Conservation (phyloP, 2,329 filamentous ascomycete genomes). For the Penicillium sp. region DNA sequence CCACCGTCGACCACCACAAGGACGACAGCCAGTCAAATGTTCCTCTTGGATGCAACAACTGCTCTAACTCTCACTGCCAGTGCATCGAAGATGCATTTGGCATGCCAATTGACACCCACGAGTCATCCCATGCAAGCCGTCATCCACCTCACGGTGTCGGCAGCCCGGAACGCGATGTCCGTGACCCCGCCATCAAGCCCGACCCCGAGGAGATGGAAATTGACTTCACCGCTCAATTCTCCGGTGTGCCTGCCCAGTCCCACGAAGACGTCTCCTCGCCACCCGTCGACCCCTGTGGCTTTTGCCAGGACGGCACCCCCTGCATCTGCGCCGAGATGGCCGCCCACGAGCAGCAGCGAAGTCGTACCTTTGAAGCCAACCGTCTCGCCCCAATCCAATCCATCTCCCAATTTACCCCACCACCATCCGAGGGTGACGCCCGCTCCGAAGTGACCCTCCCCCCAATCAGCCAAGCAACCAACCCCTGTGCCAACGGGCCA, state of each 20-base stretch:
- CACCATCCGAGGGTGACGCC: constrained; percentile 59
- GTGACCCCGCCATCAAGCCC: constrained; percentile 49
- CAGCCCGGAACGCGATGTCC: constrained; percentile 56
- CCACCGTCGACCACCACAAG: constrained; percentile 15
- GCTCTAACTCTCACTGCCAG: constrained; percentile 64
- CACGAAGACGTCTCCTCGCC: constrained; percentile 34
- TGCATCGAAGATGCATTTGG: constrained; percentile 60
- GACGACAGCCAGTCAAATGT: constrained; percentile 38
- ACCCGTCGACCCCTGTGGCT: constrained; percentile 72
- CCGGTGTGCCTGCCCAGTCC: constrained; percentile 37
- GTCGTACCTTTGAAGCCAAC: constrained; percentile 44
- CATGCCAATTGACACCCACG: constrained; percentile 43
- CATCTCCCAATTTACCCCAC: constrained; percentile 52
- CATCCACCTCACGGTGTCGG: constrained; percentile 34
- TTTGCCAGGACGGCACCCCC: constrained; percentile 79
- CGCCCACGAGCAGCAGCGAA: constrained; percentile 42
- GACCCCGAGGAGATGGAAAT: constrained; percentile 62
- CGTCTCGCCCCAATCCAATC: constrained; percentile 50
- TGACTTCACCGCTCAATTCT: constrained; percentile 72
- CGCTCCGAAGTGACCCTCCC: constrained; percentile 53
- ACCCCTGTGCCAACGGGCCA: constrained; percentile 65
- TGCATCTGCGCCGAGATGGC: constrained; percentile 75
- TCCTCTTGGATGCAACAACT: constrained; percentile 64
- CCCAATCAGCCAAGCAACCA: constrained; percentile 39
- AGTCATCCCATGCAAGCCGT: constrained; percentile 34